Evolutionary conservation across 345 rosid species (phyloP).

Genomic region (Arabidopsis thaliana): TAIR10.1 NC_003070.9:3036501-3037000

Average conservation of each 20-base stretch:
- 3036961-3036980: conserved; percentile 72
- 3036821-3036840: conserved; percentile 55
- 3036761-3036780: conserved; percentile 71
- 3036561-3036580: conserved; percentile 74
- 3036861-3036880: conserved; percentile 79
- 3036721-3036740: conserved; percentile 61
- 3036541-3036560: conserved; percentile 73
- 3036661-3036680: conserved; percentile 75
- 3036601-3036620: conserved; percentile 59
- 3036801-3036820: conserved; percentile 64
- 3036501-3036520: conserved; percentile 65
- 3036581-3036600: conserved; percentile 65
- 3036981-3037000: conserved; percentile 67
- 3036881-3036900: conserved; percentile 63
- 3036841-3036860: conserved; percentile 69
- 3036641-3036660: conserved; percentile 76
- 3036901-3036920: conserved; percentile 72
- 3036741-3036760: conserved; percentile 71
- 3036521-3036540: conserved; percentile 58
- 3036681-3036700: conserved; percentile 62
- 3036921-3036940: conserved; percentile 70
- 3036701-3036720: conserved; percentile 59
- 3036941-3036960: conserved; percentile 78
- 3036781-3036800: conserved; percentile 71
- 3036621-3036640: conserved; percentile 67